A percentile compares a stretch with the other conserved stretches of the same genome.
Evolutionary conservation across 306 rosid species (phyloP).

Genomic region (Castanopsis chinensis): DNA sequence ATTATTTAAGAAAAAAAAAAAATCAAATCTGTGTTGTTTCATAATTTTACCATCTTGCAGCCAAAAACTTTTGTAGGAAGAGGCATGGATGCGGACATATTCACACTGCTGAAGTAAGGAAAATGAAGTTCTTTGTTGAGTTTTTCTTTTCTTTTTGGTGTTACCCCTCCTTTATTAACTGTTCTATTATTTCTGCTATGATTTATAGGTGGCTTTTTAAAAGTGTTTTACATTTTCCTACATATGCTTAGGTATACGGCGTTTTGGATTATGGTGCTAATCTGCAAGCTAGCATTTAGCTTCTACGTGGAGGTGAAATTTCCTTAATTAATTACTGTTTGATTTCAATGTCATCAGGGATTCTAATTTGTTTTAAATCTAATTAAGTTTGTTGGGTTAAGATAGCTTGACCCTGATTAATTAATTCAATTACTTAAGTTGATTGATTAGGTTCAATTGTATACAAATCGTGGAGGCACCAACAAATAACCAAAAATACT

Average conservation of each 20-base stretch:
- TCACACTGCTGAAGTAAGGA: conserved; percentile 80
- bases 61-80: conserved; percentile 87
- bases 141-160: background rate
- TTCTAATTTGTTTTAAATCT: background rate
- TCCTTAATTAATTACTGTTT: background rate
- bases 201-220: conserved; percentile 18
- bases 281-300: conserved; percentile 95
- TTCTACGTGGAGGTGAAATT: conserved; percentile 87
- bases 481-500: no score
- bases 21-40: background rate
- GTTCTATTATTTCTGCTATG: background rate
- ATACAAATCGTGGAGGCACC: no score
- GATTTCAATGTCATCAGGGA: background rate
- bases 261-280: conserved; percentile 86
- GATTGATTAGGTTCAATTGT: no score
- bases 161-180: background rate
- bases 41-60: conserved; percentile 52
- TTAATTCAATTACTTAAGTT: no score
- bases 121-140: conserved; percentile 2
- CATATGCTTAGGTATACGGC: conserved; percentile 70
- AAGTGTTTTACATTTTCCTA: conserved; percentile 6
- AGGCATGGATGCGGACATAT: conserved; percentile 86
- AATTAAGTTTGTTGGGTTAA: no score
- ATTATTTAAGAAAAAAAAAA: no score
- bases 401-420: no score